Evolutionary conservation across 768 basidiomycete genomes (phyloP), one percentile per base, ranked within the genome.

Genomic region (Auricularia heimuer): DNA sequence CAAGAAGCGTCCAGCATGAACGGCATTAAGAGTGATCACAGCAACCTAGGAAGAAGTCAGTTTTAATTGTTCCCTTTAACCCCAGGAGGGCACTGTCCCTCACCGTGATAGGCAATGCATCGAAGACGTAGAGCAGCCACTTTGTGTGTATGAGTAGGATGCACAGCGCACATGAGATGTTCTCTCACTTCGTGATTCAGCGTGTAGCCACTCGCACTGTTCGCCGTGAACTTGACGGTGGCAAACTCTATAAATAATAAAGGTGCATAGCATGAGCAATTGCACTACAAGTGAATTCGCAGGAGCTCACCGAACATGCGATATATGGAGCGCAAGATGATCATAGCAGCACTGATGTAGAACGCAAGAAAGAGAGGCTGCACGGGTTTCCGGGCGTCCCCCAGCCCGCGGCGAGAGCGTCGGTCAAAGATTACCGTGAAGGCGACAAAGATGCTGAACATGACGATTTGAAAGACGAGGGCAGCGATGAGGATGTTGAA

Each of bases 111-210:
- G 64, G 64, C 10, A 61, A 10, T 4, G 64, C 54, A 35, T 64
- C 64, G 21, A 61, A 56, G 56, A 64, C 64, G 21, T 64, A 64
- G 37, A 64, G 36, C 3, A 56, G 56, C 64, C 64, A 64, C 34
- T 42, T 7, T 42, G 39, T 42, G 39, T 7, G 39, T 8, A 42
- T 42, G 8, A 42, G 39, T 14, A 4, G 39, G 39, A 42, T 2
- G 8, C 1, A 42, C 2, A 4, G 7, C 8, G 12, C 8, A 8
- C 4, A 8, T 7, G 39, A 42, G 4, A 42, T 14, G 1, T 42
- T 42, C 0, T 29, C 29, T 29, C 29, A 42, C 39, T 14, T 64
- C 64, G 56, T 64, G 54, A 8, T 61, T 44, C 18, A 56, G 58
- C 24, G 58, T n/a, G 36, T 64, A 64, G 8, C 64, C 64, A 12